Evolutionary conservation across 495 filamentous ascomycete species (phyloP), one percentile per base, ranked within the genome.

Genomic region (Rhypophila decipiens): DNA sequence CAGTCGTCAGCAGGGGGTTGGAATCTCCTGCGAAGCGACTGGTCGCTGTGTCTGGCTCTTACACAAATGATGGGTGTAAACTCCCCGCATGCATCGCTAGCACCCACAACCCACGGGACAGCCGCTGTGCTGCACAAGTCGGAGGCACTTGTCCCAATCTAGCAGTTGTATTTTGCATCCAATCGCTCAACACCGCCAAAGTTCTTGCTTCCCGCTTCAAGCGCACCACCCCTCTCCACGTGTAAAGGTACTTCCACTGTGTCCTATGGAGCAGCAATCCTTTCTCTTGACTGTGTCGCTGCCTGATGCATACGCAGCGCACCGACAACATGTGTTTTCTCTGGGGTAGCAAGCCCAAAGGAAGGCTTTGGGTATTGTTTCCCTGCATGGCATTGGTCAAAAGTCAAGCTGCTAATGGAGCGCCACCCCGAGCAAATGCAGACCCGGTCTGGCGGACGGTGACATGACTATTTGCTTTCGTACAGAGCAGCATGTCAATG

Each of bases 111-210:
- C n/a, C n/a, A n/a, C n/a, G n/a, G n/a, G n/a, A n/a, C n/a, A n/a
- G n/a, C n/a, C n/a, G n/a, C n/a, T n/a, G n/a, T n/a, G n/a, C n/a
- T n/a, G n/a, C n/a, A n/a, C n/a, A n/a, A n/a, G n/a, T n/a, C n/a
- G n/a, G n/a, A n/a, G n/a, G n/a, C 42, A 18, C 49, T 46, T 46
- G 42, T 42, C 49, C 38, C 29, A 41, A 51, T 51, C 38, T 22
- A 24, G 49, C 13, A 51, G 29, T 42, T 51, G 49, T 42, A 44
- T 34, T 45, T 50, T 38, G 29, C 5, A 5, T 8, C 12, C 5
- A 17, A 39, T 39, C n/a, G 36, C 7, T 17, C 36, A n/a, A n/a
- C n/a, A n/a, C n/a, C n/a, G n/a, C n/a, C n/a, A n/a, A n/a, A n/a
- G n/a, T 12, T 31, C 27, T 21, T 18, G 21, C 24, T 29, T 39